phyloP scores from a whole-genome alignment of 208 protist species.

The Phytomonas sp. region DNA sequence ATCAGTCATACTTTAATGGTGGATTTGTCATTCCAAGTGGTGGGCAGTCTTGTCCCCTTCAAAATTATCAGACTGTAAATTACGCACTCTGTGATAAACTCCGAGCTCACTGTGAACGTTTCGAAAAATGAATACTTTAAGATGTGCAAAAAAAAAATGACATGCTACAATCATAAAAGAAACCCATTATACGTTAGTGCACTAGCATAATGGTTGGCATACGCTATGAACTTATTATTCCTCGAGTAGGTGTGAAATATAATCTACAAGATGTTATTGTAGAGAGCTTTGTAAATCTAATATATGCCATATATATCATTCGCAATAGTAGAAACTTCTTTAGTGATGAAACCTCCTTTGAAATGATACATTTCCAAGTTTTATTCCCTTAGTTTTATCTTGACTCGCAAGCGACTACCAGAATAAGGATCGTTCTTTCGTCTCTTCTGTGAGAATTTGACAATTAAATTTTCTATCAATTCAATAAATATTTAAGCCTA shows the following conservation, averaged over 20 bases:
- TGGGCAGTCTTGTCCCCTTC: constrained; percentile 23
- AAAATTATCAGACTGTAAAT: constrained; percentile 39
- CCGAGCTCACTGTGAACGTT: constrained; percentile 34
- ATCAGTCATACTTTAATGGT: constrained; percentile 36
- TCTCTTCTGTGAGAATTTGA: constrained; percentile 55
- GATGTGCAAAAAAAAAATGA: constrained; percentile 22
- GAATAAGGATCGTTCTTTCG: constrained; percentile 39
- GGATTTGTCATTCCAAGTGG: constrained; percentile 67
- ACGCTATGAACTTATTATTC: constrained; percentile 59
- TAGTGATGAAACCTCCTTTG: constrained; percentile 20
- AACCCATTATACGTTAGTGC: constrained; percentile 36
- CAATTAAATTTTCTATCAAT: constrained; percentile 72
- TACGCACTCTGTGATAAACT: constrained; percentile 47
- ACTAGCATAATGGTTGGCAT: constrained; percentile 47
- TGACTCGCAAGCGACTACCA: constrained; percentile 32
- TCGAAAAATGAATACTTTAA: constrained; percentile 35
- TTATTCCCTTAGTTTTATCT: constrained; percentile 36
- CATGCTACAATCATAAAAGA: too few relatives aligned
- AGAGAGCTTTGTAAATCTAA: constrained; percentile 47
- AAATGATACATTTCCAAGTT: constrained; percentile 41
- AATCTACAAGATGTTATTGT: constrained; percentile 78
- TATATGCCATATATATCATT: constrained; percentile 41
- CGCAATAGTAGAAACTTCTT: constrained; percentile 41
- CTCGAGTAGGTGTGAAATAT: constrained; percentile 49
- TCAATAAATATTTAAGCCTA: constrained; percentile 13